Percentiles rank a stretch among this genome's conserved stretches.
Evolutionary conservation across 805 yeast species (phyloP).

Genomic region (Teunomyces funiuensis): DNA sequence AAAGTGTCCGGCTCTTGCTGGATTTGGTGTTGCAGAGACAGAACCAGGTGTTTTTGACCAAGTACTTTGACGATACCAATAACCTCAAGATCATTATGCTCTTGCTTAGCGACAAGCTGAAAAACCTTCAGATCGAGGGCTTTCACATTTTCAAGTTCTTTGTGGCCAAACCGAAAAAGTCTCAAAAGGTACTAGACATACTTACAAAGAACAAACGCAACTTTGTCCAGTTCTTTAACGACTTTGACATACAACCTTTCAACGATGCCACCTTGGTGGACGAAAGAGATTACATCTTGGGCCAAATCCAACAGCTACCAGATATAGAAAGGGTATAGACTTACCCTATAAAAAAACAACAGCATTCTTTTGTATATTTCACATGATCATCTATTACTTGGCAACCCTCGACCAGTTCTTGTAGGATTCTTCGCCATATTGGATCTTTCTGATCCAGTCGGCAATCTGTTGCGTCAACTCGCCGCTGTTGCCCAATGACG

Average conservation of each 20-base stretch:
- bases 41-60: constrained; percentile 69
- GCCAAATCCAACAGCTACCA: constrained; percentile 71
- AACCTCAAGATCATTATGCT: constrained; percentile 87
- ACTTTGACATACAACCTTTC: constrained; percentile 59
- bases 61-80: constrained; percentile 76
- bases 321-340: constrained; percentile 44
- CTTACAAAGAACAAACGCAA: constrained; percentile 80
- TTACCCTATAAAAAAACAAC: no score
- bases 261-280: constrained; percentile 68
- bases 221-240: constrained; percentile 64
- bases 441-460: constrained; percentile 84
- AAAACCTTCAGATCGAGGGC: constrained; percentile 85
- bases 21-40: constrained; percentile 69
- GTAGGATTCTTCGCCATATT: constrained; percentile 80
- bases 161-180: constrained; percentile 92
- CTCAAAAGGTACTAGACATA: constrained; percentile 76
- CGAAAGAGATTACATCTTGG: constrained; percentile 78
- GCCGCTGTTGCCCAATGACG: constrained; percentile 80
- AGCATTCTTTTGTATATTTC: not conserved
- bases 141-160: constrained; percentile 92
- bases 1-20: constrained; percentile 73
- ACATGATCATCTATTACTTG: constrained; percentile 6
- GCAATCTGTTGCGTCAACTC: constrained; percentile 74
- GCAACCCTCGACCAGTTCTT: constrained; percentile 50
- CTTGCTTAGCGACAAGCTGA: constrained; percentile 81